phyloP scores from a whole-genome alignment of 148 eudicot genomes.

The Rhododendron ferrugineum region DNA sequence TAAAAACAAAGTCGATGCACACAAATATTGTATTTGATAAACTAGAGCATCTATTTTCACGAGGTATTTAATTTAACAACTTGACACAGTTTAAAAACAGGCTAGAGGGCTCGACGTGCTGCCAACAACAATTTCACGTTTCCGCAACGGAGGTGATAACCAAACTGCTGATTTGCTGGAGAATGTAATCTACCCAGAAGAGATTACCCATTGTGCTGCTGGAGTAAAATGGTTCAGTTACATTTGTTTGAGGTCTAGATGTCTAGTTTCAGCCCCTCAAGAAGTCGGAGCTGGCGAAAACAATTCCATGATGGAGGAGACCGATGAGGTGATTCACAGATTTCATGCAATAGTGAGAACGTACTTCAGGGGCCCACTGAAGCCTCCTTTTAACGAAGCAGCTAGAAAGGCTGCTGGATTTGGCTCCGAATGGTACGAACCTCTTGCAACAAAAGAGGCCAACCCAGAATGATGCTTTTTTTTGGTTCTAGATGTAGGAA shows the following conservation, averaged over 20 bases:
- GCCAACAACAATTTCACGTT: slow-evolving; percentile 86
- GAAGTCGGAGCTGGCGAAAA: slow-evolving; percentile 13
- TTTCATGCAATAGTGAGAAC: slow-evolving; percentile 64
- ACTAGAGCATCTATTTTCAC: not conserved
- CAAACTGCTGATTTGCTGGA: slow-evolving; percentile 84
- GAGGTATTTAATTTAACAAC: slow-evolving; percentile 1
- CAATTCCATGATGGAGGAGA: slow-evolving; percentile 16
- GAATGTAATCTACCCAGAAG: slow-evolving; percentile 78
- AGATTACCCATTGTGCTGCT: slow-evolving; percentile 92
- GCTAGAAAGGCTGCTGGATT: slow-evolving; percentile 98
- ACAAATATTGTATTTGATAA: not conserved
- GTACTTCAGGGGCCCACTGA: slow-evolving; percentile 79
- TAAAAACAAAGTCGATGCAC: not conserved
- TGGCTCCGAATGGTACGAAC: slow-evolving; percentile 87
- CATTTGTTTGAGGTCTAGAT: slow-evolving; percentile 53
- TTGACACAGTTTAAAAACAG: slow-evolving; percentile 27
- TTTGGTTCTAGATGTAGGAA: not conserved
- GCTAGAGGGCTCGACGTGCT: slow-evolving; percentile 98
- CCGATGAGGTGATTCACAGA: slow-evolving; percentile 44
- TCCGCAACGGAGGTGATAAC: slow-evolving; percentile 79
- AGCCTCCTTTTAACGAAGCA: slow-evolving; percentile 88
- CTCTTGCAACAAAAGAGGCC: slow-evolving; percentile 58
- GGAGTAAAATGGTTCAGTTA: slow-evolving; percentile 92
- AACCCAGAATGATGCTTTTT: slow-evolving; percentile 5
- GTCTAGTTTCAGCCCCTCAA: slow-evolving; percentile 15